Percentiles rank a stretch among this genome's conserved stretches.
These are phyloP conservation scores for Candida boleticola DNA, from an alignment of 805 yeast genomes.

Conservation along the genomic window DNA sequence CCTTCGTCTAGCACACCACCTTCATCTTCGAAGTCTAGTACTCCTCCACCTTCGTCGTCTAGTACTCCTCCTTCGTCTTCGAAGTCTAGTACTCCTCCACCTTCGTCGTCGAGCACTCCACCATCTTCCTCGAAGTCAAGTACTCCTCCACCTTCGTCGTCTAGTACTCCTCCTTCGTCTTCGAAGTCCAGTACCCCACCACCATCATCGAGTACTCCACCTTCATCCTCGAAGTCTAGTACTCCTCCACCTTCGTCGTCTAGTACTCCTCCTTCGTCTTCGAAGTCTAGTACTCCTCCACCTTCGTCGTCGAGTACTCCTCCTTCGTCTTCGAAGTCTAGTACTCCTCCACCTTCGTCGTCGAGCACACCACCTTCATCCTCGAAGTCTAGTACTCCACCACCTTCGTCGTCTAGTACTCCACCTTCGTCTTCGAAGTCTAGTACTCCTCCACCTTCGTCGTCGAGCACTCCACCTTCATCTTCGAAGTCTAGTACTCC, in stretches of 20 bases:
- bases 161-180: not conserved
- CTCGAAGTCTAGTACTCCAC: not conserved
- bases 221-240: not conserved
- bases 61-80: not conserved
- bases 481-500: not conserved
- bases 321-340: not conserved
- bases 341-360: not conserved
- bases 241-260: not conserved
- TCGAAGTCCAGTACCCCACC: not conserved
- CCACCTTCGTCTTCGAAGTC: slow-evolving; percentile 1
- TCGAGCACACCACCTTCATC: too few relatives aligned
- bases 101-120: not conserved
- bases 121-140: too few relatives aligned
- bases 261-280: not conserved
- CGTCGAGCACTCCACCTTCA: slow-evolving; percentile 1
- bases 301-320: not conserved
- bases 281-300: not conserved
- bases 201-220: not conserved
- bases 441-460: slow-evolving; percentile 2
- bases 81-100: not conserved
- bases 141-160: not conserved
- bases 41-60: not conserved
- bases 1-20: not conserved
- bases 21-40: not conserved
- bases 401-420: not conserved